A percentile compares a stretch with the other conserved stretches of the same genome.
These are phyloP conservation scores for Lactarius akahatsu DNA, from an alignment of 768 basidiomycete genomes.

Conservation along the genomic window DNA sequence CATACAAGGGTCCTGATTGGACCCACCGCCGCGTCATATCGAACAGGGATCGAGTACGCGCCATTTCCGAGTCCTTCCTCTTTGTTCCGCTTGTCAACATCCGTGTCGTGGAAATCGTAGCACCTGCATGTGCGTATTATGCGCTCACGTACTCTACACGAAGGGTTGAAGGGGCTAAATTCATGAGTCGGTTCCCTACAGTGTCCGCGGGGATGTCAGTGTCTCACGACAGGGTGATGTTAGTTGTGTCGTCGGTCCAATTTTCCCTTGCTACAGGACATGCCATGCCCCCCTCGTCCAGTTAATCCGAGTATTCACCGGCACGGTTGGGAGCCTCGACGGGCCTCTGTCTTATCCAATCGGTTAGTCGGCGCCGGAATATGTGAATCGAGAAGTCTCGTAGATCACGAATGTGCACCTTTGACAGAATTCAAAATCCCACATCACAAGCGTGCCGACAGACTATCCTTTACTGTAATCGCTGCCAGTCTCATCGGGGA, in stretches of 20 bases:
- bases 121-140: slow-evolving; percentile 16
- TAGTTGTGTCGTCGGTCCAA: slow-evolving; percentile 10
- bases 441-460: neutral
- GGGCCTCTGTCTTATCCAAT: neutral
- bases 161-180: slow-evolving; percentile 13
- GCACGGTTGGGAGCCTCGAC: neutral
- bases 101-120: neutral
- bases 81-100: neutral
- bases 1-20: too few relatives aligned
- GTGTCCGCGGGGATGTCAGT: neutral
- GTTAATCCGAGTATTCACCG: slow-evolving; percentile 10
- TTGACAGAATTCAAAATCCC: neutral
- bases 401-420: slow-evolving; percentile 20
- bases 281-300: slow-evolving; percentile 10
- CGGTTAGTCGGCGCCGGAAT: slow-evolving; percentile 10
- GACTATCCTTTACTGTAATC: neutral
- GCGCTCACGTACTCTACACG: neutral
- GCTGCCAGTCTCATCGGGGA: slow-evolving; percentile 15
- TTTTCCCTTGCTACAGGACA: slow-evolving; percentile 19
- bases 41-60: slow-evolving; percentile 18
- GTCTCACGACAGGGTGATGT: slow-evolving; percentile 11
- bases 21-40: too few relatives aligned
- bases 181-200: neutral
- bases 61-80: neutral
- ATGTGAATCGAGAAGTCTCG: slow-evolving; percentile 4